Percentiles rank a stretch among this genome's conserved stretches.
phyloP scores from a whole-genome alignment of 176 grass and related monocot species.

The Eragrostis nindensis region DNA sequence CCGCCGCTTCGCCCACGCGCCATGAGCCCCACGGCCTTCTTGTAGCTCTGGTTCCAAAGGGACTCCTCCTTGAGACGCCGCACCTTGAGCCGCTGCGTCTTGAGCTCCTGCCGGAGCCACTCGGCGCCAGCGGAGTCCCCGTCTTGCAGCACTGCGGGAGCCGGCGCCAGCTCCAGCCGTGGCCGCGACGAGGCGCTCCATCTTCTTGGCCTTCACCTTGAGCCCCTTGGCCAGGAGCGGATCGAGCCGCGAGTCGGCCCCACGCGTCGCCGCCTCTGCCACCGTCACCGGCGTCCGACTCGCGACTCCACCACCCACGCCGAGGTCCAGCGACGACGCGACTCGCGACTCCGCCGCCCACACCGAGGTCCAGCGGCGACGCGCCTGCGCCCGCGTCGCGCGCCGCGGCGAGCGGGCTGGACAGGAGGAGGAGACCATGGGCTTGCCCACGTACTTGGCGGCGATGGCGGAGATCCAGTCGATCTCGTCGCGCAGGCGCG shows the following conservation, averaged over 20 bases:
- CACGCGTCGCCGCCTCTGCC: too few relatives aligned
- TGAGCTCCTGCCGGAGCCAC: slow-evolving; percentile 61
- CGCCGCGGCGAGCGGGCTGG: slow-evolving; percentile 46
- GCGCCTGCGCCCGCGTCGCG: slow-evolving; percentile 16
- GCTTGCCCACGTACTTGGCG: slow-evolving; percentile 96
- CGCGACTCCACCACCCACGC: too few relatives aligned
- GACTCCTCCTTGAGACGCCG: slow-evolving; percentile 74
- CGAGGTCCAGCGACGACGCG: too few relatives aligned
- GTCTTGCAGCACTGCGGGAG: background rate
- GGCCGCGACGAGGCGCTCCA: slow-evolving; percentile 67
- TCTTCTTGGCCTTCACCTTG: slow-evolving; percentile 64
- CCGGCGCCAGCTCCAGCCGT: too few relatives aligned
- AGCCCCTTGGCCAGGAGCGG: slow-evolving; percentile 54
- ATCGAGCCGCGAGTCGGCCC: slow-evolving; percentile 46
- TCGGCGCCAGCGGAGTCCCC: slow-evolving; percentile 33
- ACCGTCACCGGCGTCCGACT: too few relatives aligned
- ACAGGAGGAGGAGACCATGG: slow-evolving; percentile 83
- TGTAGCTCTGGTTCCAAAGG: slow-evolving; percentile 72
- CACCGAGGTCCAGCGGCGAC: slow-evolving; percentile 57
- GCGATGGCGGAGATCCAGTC: slow-evolving; percentile 95
- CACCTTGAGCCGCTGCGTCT: slow-evolving; percentile 69
- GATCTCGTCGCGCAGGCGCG: slow-evolving; percentile 71
- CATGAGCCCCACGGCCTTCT: slow-evolving; percentile 77
- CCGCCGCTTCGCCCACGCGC: too few relatives aligned
- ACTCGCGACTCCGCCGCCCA: too few relatives aligned